phyloP scores from a whole-genome alignment of 306 rosid species.

The Lathyrus aphaca region DNA sequence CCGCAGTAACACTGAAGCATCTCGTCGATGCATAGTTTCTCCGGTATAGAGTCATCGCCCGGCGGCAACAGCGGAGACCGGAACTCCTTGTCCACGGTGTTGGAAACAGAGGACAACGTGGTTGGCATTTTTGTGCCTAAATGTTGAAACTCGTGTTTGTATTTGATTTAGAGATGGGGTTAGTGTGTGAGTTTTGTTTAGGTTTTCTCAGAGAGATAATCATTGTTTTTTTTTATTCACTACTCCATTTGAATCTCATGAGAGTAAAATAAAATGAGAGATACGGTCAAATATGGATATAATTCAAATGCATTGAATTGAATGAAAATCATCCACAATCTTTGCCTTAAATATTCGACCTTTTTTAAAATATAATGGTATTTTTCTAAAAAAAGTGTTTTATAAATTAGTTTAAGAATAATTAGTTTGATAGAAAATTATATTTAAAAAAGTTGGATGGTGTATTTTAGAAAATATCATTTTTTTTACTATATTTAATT shows the following conservation, averaged over 20 bases:
- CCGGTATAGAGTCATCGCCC: not conserved
- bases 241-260: no score
- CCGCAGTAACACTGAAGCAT: conserved; percentile 79
- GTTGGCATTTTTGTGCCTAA: not conserved
- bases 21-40: conserved; percentile 62
- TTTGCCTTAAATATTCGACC: no score
- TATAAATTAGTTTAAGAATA: no score
- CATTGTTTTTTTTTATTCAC: not conserved
- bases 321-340: no score
- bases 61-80: not conserved
- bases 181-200: not conserved
- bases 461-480: no score
- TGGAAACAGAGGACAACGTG: not conserved
- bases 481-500: no score
- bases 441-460: no score
- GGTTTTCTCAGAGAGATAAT: not conserved
- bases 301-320: not conserved
- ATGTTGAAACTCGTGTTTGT: not conserved
- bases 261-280: not conserved
- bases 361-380: no score
- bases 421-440: no score
- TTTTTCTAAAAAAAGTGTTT: no score
- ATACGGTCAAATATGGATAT: not conserved
- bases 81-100: not conserved
- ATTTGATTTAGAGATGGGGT: not conserved